phyloP scores from a whole-genome alignment of 768 basidiomycete species.

The Boletus bicolor region DNA sequence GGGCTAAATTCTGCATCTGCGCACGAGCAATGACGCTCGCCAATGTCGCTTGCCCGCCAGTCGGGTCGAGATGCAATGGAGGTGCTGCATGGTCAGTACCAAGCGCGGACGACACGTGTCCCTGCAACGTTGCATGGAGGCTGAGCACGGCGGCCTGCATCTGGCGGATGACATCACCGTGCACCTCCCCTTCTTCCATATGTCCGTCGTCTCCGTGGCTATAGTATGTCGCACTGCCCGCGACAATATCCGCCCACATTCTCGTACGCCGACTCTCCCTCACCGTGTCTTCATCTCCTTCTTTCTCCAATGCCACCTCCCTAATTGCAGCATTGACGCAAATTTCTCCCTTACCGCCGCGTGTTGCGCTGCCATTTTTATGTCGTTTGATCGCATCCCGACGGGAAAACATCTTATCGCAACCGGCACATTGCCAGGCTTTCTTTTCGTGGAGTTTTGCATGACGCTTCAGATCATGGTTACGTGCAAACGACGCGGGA shows the following conservation, averaged over 20 bases:
- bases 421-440: slow-evolving; percentile 72
- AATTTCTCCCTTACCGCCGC: slow-evolving; percentile 47
- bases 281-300: slow-evolving; percentile 35
- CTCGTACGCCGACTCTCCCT: slow-evolving; percentile 60
- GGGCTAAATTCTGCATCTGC: slow-evolving; percentile 47
- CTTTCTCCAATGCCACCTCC: slow-evolving; percentile 52
- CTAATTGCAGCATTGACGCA: slow-evolving; percentile 59
- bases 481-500: slow-evolving; percentile 73
- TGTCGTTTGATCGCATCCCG: slow-evolving; percentile 79
- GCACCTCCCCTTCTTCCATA: slow-evolving; percentile 63
- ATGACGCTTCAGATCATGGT: slow-evolving; percentile 81
- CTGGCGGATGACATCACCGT: slow-evolving; percentile 42
- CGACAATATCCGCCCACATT: slow-evolving; percentile 62
- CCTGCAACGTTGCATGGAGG: slow-evolving; percentile 55
- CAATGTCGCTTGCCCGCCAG: slow-evolving; percentile 61
- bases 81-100: slow-evolving; percentile 38
- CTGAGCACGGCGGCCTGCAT: slow-evolving; percentile 52
- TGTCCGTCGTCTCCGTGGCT: slow-evolving; percentile 24
- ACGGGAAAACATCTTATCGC: slow-evolving; percentile 71
- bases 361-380: slow-evolving; percentile 54
- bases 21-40: slow-evolving; percentile 73
- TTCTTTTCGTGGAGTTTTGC: slow-evolving; percentile 66
- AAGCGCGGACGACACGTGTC: slow-evolving; percentile 54
- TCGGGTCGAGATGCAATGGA: slow-evolving; percentile 38
- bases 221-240: slow-evolving; percentile 27